Base-by-base conservation (phyloP, 805 yeast genomes). In the Osmozyma mogii region DNA sequence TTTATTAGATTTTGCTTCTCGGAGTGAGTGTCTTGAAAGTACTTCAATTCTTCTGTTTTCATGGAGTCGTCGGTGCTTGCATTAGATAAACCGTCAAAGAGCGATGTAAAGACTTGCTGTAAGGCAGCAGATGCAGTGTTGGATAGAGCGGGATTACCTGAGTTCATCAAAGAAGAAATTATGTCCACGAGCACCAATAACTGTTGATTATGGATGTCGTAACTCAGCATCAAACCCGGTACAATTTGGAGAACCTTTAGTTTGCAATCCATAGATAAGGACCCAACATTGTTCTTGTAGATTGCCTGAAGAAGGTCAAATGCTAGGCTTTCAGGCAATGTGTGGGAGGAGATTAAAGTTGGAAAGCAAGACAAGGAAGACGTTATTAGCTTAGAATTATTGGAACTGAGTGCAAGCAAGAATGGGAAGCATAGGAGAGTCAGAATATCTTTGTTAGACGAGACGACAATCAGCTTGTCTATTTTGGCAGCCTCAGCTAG, bases 111-210 rank as follows among this genome's bases (percentile, higher is more conserved):
- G 24, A 92, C 57, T 50, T 92, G 97, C 38, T 87, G 94, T 26
- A 87, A 68, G 3, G 97, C 85, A 2, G 97, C 98, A 28, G 84
- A 77, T 0, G 97, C 96, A 0, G 97, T 84, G 45, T 87, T 88
- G 9, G 75, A 68, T 4, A 92, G 95, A 43, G 84, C 83, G 0
- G 81, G 73, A 4, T 78, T 70, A 43, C 82, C 80, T 37, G 75
- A 80, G 9, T 75, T 68, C 9, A 74, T 59, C 28, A 92, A 63
- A 19, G 75, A 68, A 0, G 92, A 70, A 48, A 95, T 84, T 2
- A 89, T 74, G 14, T 63, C 58, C 13, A 89, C 56, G 9, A 84
- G 53, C 37, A 72, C 72, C 6, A 77, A 61, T 20, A 87, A 61
- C 27, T 62, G 60, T 4, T 54, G 48, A 2, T 27, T n/a, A 3